phyloP scores from a whole-genome alignment of 1,139 yeast species.

The Kazachstania sp. region DNA sequence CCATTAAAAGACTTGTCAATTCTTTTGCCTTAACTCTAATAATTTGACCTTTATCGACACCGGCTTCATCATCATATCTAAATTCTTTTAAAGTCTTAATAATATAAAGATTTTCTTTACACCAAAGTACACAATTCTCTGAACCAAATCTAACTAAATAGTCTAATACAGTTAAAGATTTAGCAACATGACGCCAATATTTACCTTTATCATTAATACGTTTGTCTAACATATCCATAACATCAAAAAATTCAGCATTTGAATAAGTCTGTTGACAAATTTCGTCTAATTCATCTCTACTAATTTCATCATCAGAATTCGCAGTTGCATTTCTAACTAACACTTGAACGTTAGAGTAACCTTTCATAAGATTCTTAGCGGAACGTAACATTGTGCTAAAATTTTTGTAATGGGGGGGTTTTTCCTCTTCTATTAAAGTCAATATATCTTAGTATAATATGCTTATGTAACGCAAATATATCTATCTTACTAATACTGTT shows the following conservation, averaged over 20 bases:
- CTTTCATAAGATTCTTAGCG: constrained; percentile 87
- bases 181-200: constrained; percentile 96
- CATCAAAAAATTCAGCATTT: constrained; percentile 70
- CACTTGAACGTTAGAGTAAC: constrained; percentile 80
- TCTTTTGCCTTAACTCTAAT: constrained; percentile 90
- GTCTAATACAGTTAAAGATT: constrained; percentile 80
- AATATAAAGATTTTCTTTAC: constrained; percentile 80
- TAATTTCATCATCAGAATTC: constrained; percentile 81
- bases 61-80: constrained; percentile 70
- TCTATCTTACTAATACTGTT: no score
- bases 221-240: constrained; percentile 93
- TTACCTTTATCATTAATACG: constrained; percentile 94
- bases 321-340: constrained; percentile 90
- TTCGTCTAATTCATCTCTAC: constrained; percentile 76
- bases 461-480: no score
- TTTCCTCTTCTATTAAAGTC: no score
- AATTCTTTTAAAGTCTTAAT: constrained; percentile 90
- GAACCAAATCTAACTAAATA: constrained; percentile 81
- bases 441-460: no score
- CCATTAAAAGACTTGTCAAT: constrained; percentile 66
- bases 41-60: constrained; percentile 82
- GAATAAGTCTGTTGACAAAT: constrained; percentile 69
- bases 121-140: constrained; percentile 90
- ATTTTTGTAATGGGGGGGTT: no score
- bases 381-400: constrained; percentile 44